A percentile compares a stretch with the other conserved stretches of the same genome.
These are phyloP conservation scores for Cadophora sp. DNA, from an alignment of 2,329 filamentous ascomycete genomes.

Conservation along the genomic window DNA sequence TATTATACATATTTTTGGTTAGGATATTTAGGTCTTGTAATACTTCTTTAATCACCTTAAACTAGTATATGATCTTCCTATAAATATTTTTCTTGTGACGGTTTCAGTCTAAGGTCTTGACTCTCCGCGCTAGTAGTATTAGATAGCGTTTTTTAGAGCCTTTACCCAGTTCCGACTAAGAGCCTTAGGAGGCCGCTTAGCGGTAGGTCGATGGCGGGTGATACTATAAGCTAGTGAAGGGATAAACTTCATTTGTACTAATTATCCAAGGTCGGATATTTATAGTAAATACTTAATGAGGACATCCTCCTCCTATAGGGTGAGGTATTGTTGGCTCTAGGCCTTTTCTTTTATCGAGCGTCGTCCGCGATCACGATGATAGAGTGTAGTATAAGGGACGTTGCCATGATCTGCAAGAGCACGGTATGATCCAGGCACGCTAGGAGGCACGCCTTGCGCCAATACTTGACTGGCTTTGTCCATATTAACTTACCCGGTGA, in stretches of 20 bases:
- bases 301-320: conserved; percentile 9
- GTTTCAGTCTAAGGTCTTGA: conserved; percentile 27
- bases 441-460: conserved; percentile 13
- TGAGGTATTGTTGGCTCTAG: conserved; percentile 14
- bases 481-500: neutral
- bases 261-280: conserved; percentile 17
- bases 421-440: conserved; percentile 24
- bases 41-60: conserved; percentile 42
- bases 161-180: conserved; percentile 32
- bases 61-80: conserved; percentile 44
- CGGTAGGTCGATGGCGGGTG: conserved; percentile 22
- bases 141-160: conserved; percentile 33
- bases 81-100: conserved; percentile 29
- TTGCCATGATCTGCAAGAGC: conserved; percentile 3
- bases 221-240: conserved; percentile 26
- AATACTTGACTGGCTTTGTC: neutral
- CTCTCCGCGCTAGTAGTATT: conserved; percentile 30
- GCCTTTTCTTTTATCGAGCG: conserved; percentile 22
- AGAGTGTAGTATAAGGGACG: conserved; percentile 15
- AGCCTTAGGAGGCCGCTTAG: conserved; percentile 26
- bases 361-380: neutral
- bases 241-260: conserved; percentile 27
- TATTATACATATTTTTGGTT: conserved; percentile 37
- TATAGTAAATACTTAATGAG: conserved; percentile 13
- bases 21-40: conserved; percentile 27